A percentile compares a stretch with the other conserved stretches of the same genome.
phyloP scores from a whole-genome alignment of 257 asterid species.

The Nicotiana benthamiana region DNA sequence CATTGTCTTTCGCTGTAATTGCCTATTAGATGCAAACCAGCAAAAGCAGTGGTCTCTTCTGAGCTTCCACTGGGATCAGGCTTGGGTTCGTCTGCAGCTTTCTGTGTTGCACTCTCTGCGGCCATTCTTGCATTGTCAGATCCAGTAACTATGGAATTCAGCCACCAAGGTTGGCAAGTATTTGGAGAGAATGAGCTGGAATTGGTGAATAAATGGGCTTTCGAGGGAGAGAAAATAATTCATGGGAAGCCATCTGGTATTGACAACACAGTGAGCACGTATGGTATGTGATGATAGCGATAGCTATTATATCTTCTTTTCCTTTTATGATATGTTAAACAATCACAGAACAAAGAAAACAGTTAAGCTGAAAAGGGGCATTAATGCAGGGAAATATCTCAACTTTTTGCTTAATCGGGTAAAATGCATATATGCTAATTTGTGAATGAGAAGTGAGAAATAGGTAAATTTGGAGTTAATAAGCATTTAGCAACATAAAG shows the following conservation, averaged over 20 bases:
- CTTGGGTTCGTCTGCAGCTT: constrained; percentile 96
- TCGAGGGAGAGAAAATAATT: constrained; percentile 89
- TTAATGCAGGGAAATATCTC: not conserved
- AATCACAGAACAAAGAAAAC: not conserved
- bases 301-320: not conserved
- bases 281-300: constrained; percentile 47
- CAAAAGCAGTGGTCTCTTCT: constrained; percentile 65
- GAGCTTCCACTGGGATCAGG: constrained; percentile 98
- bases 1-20: constrained; percentile 13
- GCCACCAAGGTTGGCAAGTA: constrained; percentile 87
- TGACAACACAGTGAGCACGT: constrained; percentile 96
- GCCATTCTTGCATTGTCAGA: constrained; percentile 77
- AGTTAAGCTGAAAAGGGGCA: not conserved
- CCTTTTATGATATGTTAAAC: not conserved
- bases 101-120: constrained; percentile 83
- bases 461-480: not conserved
- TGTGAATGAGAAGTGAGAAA: not conserved
- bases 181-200: constrained; percentile 69
- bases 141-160: constrained; percentile 50
- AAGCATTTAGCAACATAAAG: not conserved
- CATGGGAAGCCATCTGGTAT: constrained; percentile 99
- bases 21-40: constrained; percentile 67
- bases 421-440: not conserved
- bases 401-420: not conserved
- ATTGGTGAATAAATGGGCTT: constrained; percentile 90